phyloP scores from a whole-genome alignment of 2,329 filamentous ascomycete species.

The Apiospora phragmitis region DNA sequence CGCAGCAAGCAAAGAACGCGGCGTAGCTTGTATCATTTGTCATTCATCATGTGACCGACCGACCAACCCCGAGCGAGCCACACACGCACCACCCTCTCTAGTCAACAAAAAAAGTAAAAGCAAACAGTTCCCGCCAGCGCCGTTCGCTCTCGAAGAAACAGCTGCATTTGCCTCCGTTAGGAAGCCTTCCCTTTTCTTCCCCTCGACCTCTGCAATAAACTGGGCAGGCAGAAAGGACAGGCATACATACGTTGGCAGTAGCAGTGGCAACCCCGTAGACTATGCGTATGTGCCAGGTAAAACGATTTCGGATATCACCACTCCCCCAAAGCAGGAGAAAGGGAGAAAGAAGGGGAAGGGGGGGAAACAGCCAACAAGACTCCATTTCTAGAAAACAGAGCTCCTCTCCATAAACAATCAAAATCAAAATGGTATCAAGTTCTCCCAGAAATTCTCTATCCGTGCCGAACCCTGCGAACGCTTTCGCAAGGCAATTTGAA shows the following conservation, averaged over 20 bases:
- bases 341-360: neutral
- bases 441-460: constrained; percentile 5
- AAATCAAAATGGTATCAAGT: constrained; percentile 9
- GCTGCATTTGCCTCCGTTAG: neutral
- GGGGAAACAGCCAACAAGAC: neutral
- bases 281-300: neutral
- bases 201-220: neutral
- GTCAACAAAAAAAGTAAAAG: neutral
- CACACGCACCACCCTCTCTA: neutral
- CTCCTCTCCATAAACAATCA: neutral
- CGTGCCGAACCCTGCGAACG: neutral
- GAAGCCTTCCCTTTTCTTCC: neutral
- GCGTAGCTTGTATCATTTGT: neutral
- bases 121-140: neutral
- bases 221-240: neutral
- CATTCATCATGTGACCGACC: neutral
- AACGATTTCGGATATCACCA: neutral
- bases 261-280: neutral
- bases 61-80: neutral
- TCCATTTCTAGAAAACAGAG: neutral
- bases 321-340: neutral
- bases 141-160: constrained; percentile 2
- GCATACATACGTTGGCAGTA: neutral
- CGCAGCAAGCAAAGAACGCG: neutral
- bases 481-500: neutral